Evolutionary conservation across 371 early-diverging fungal species (phyloP).

Genomic region (Funneliformis caledonium): DNA sequence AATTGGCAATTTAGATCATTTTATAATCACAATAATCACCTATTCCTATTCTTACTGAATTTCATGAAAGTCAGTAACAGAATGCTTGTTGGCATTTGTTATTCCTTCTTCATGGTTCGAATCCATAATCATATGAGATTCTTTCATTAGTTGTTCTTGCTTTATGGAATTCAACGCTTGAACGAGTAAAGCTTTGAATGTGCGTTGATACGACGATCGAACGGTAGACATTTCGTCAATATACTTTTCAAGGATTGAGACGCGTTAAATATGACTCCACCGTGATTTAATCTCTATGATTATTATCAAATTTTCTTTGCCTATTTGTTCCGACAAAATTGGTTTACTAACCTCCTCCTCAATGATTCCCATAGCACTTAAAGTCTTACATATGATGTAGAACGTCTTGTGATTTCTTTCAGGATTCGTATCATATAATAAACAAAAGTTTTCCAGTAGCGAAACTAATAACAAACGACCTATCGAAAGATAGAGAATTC

Average conservation of each 20-base stretch:
- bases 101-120: neutral
- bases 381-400: constrained; percentile 70
- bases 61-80: neutral
- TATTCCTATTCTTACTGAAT: neutral
- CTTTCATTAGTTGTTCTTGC: constrained; percentile 18
- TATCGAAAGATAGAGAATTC: neutral
- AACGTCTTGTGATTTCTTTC: constrained; percentile 84
- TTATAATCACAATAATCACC: neutral
- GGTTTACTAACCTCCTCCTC: constrained; percentile 19
- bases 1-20: neutral
- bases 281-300: neutral
- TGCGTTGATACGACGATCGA: constrained; percentile 78
- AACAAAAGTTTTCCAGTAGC: constrained; percentile 83
- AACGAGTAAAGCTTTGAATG: constrained; percentile 80
- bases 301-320: neutral
- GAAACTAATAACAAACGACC: constrained; percentile 75
- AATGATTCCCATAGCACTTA: constrained; percentile 58
- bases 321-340: neutral
- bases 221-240: constrained; percentile 81
- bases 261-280: neutral
- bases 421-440: constrained; percentile 81
- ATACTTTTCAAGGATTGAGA: constrained; percentile 77
- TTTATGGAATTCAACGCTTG: constrained; percentile 77
- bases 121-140: constrained; percentile 14
- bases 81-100: neutral